Base-by-base conservation (phyloP, 2,329 filamentous ascomycete species). In the Ceratocystis alfenasii region DNA sequence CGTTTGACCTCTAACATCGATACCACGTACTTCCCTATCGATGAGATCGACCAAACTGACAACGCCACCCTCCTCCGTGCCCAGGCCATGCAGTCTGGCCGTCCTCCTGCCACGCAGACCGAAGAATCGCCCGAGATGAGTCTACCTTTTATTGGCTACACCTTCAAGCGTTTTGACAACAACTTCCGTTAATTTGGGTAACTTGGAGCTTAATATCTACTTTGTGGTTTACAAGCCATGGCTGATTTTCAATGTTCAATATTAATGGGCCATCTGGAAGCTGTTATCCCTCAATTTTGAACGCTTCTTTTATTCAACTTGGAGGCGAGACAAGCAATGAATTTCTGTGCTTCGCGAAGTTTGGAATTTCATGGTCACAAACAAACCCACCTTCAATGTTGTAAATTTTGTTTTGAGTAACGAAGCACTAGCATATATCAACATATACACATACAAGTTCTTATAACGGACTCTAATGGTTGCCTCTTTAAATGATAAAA, bases 1-100 rank as follows among this genome's bases (percentile, higher is more conserved):
- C 90, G 91, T 73, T 80, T 99, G 69, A 88, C 89, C 68, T 95
- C 90, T 69, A 94, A 94, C 76, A 88, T 96, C 72, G 94, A 97
- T 74, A 96, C 94, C 20, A 92, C 92, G 60, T 97, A 99, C 80
- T 99, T 99, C 85, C 94, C 94, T 7, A 96, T 91, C 64, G 94
- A 97, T 74, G 94, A 99, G 77, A 96, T 99, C 73, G 91, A 95
- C 71, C 93, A 96, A 79, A 93, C 91, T 66, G 93, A 96, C 75
- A 96, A 91, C 69, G 90, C 89, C 66, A 94, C 91, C 28, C 83
- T 89, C 70, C 83, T 96, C 72, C 89, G 90, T 74, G 89, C 89
- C 22, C 89, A 95, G 76, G 90, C 89, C 62, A 83, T 87, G 69
- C 86, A 87, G 68, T 82, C 86, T 72, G 84, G 85, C 63, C 81